phyloP scores from a whole-genome alignment of 2,329 filamentous ascomycete genomes.

The Talaromyces atroroseus region DNA sequence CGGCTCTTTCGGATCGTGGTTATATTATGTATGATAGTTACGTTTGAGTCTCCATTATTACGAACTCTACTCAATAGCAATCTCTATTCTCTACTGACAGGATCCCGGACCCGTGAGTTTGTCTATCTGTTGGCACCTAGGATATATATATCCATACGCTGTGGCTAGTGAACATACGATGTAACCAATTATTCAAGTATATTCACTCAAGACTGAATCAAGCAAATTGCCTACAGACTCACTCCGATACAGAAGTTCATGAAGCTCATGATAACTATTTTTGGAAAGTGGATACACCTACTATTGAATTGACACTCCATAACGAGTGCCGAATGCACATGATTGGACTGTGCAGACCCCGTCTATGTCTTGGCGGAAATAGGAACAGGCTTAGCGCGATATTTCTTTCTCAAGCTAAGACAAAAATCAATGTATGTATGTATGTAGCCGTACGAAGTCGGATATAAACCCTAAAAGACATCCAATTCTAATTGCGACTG shows the following conservation, averaged over 20 bases:
- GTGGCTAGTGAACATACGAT: no score
- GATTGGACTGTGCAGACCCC: neutral
- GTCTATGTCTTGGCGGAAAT: neutral
- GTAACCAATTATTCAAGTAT: no score
- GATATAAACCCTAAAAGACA: no score
- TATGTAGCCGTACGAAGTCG: no score
- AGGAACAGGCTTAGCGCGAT: slow-evolving; percentile 14
- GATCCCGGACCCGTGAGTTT: neutral
- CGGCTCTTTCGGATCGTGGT: neutral
- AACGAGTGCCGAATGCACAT: neutral
- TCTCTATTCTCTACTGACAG: neutral
- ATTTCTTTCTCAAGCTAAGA: neutral
- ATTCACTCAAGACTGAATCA: no score
- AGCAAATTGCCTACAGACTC: no score
- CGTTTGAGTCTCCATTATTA: neutral
- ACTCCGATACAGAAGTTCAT: no score
- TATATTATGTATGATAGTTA: neutral
- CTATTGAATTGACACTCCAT: neutral
- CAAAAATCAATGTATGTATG: neutral
- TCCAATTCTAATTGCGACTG: neutral
- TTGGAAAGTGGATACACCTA: neutral
- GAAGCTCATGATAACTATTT: no score
- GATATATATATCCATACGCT: no score
- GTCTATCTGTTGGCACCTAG: no score
- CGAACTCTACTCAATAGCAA: slow-evolving; percentile 4